These are phyloP conservation scores for Phlyctochytrium bullatum DNA, from an alignment of 192 early-diverging fungal genomes.

Conservation along the genomic window DNA sequence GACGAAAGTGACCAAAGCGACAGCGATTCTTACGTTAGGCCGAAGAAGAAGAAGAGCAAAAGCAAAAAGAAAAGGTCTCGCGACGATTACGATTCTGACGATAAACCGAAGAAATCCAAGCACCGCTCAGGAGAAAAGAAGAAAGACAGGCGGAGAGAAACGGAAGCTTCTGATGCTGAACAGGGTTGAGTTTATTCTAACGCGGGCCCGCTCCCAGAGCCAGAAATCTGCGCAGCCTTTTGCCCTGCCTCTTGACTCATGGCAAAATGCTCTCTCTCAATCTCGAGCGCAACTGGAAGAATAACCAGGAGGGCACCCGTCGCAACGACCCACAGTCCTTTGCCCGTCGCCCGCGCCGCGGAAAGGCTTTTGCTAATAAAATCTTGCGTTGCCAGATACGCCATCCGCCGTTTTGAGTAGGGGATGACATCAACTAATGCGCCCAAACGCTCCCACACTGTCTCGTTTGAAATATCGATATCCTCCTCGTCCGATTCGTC, in stretches of 20 bases:
- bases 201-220: constrained; percentile 12
- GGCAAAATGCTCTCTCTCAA: constrained; percentile 83
- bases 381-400: constrained; percentile 56
- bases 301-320: constrained; percentile 80
- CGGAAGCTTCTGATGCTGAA: no score
- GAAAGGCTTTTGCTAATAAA: constrained; percentile 53
- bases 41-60: no score
- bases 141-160: no score
- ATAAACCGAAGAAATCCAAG: no score
- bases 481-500: constrained; percentile 38
- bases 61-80: no score
- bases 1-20: no score
- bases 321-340: constrained; percentile 85
- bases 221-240: constrained; percentile 33
- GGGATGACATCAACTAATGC: constrained; percentile 90
- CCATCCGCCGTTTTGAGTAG: constrained; percentile 61
- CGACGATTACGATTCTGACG: no score
- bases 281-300: constrained; percentile 81
- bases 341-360: constrained; percentile 62
- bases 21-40: no score
- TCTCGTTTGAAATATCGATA: constrained; percentile 66
- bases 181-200: constrained; percentile 6
- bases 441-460: constrained; percentile 73
- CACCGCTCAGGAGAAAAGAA: no score
- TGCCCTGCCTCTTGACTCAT: constrained; percentile 72